Base-by-base conservation (phyloP, 148 eudicot genomes). In the Rhododendron ovatum region DNA sequence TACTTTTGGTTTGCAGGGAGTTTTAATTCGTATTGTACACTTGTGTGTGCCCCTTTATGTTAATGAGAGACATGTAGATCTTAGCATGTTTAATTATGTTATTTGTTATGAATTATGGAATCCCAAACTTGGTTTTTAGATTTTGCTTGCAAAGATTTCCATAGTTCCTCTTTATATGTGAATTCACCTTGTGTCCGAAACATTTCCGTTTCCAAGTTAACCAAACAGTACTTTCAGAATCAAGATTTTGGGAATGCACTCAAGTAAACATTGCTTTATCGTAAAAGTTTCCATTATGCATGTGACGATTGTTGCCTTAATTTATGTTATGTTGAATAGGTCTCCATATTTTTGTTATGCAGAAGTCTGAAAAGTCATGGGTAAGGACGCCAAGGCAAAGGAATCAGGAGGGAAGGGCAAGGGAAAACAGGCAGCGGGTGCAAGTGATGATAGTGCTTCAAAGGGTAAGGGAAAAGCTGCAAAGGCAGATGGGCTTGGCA, bases 401-500 rank as follows among this genome's bases (percentile, higher is more conserved):
- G 94, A 92, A 82, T 84, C 98, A 18, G 91, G 95, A 67, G 96
- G 94, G 47, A 96, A 97, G 90, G 98, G 98, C 7, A 95, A 97
- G 91, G 99, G 96, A 86, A 97, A 96, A 86, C 94, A 93, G 85
- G 90, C 95, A 74, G 93, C 91, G 10, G 91, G 93, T 75, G 92
- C 88, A 78, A 92, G 96, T 86, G 96, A 97, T 41, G 96, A 93
- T 37, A 82, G 91, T 90, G 96, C 88, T 86, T 90, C 98, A 53
- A 94, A 96, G 89, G 96, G 94, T 50, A 96, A 96, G 90, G 98
- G 95, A 59, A 94, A 94, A 91, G 93, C 84, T 63, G 98, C 94
- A 20, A 95, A 95, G 88, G 89, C 86, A 74, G 99, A 97, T 90
- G 95, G 98, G 82, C 98, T 97, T 76, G 95, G 99, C 80, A 97